Evolutionary conservation across 2,329 filamentous ascomycete species (phyloP), one percentile per base, ranked within the genome.

Genomic region (Sporothrix mexicana): DNA sequence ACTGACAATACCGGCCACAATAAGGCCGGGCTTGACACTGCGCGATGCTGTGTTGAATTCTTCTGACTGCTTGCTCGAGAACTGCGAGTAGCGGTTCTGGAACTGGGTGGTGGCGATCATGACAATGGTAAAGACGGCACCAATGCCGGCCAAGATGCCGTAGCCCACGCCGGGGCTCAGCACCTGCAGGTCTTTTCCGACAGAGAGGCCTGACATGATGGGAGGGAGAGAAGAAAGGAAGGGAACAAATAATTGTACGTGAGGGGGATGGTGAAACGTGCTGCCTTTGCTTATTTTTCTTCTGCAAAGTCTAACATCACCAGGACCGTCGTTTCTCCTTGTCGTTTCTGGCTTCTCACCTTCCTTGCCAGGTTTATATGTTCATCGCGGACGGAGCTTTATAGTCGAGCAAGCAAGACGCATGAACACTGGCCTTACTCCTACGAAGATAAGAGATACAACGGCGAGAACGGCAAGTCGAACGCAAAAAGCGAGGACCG

Each of bases 101-200:
- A 86, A 47, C 6, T 72, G 53, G 20, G 74, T 74, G 6, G 83
- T 78, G 59, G 77, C 76, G 25, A 82, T 74, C 83, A 85, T 85
- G 62, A 83, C 76, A 6, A 82, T 64, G 1, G 83, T 81, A 73
- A 85, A 84, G 73, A 84, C 78, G 30, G 78, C 82, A 3, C 84
- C 84, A 68, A 86, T 84, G 25, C 85, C 85, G n/a, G 85, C 82
- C 15, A 87, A 82, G 73, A 82, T 83, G 74, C 84, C 85, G 79
- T 86, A 86, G 55, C 85, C 85, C 7, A 82, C 83, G 12, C 83
- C 83, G 1, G 80, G 79, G 55, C 55, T 51, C 25, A 76, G 74
- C 43, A 76, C 73, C 53, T 73, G 73, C 49, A 73, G 62, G n/a
- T 71, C 73, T 8, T 69, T 67, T 43, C 73, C 72, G 17, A 62